These are phyloP conservation scores for Ajuga chamaepitys DNA, from an alignment of 257 asterid species.

Conservation along the genomic window DNA sequence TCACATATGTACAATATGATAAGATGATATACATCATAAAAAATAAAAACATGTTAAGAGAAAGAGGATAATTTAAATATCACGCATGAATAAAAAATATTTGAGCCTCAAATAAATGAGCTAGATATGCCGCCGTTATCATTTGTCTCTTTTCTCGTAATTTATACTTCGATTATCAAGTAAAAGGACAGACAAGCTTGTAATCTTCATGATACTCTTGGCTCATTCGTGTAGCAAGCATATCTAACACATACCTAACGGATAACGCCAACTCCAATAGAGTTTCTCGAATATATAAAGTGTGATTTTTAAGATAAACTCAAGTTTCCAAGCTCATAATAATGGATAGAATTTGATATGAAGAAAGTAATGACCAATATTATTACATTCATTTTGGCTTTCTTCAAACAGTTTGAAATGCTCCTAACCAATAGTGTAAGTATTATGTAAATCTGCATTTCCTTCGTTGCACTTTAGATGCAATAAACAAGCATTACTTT, in stretches of 20 bases:
- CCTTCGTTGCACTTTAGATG: too few relatives aligned
- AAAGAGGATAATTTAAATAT: background rate
- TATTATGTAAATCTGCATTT: too few relatives aligned
- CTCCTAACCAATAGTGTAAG: too few relatives aligned
- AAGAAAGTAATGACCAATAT: background rate
- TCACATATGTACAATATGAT: constrained; percentile 1
- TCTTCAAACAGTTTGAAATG: background rate
- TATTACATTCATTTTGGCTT: background rate
- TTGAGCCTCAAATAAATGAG: background rate
- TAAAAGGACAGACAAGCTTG: too few relatives aligned
- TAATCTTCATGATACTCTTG: too few relatives aligned
- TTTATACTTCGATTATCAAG: too few relatives aligned
- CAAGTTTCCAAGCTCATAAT: background rate
- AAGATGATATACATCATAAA: background rate
- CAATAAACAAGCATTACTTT: too few relatives aligned
- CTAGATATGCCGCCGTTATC: background rate
- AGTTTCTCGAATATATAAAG: background rate
- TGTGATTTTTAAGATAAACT: background rate
- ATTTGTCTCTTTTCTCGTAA: too few relatives aligned
- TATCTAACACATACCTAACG: background rate
- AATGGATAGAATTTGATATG: too few relatives aligned
- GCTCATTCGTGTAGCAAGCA: too few relatives aligned
- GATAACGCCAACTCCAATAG: background rate
- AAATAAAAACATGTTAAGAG: background rate
- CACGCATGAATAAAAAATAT: background rate